These are phyloP conservation scores for Sugiyamaella xylanicola DNA, from an alignment of 1,139 yeast species.

Conservation along the genomic window DNA sequence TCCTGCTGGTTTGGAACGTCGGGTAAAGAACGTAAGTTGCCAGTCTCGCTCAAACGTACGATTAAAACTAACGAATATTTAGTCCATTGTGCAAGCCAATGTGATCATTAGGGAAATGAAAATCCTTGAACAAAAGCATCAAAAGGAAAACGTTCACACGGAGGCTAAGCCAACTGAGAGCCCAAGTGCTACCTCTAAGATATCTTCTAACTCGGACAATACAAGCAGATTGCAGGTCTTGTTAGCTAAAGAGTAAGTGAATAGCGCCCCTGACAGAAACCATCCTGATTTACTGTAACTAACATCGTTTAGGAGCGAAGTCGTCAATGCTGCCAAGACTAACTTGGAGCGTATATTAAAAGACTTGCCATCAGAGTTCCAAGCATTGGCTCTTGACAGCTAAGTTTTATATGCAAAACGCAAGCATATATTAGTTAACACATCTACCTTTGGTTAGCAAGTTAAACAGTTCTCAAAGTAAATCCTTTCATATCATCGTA, in stretches of 20 bases:
- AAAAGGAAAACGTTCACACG: background rate
- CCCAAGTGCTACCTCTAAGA: background rate
- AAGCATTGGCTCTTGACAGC: background rate
- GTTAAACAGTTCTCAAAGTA: no score
- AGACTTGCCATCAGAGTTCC: slow-evolving; percentile 13
- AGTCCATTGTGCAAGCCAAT: slow-evolving; percentile 16
- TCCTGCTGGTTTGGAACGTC: slow-evolving; percentile 30
- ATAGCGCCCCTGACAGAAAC: no score
- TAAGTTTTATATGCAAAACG: background rate
- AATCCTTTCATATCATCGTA: no score
- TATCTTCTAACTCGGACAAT: background rate
- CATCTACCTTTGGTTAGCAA: no score
- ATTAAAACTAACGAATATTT: background rate
- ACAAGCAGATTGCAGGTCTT: slow-evolving; percentile 11
- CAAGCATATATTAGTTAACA: no score
- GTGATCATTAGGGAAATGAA: slow-evolving; percentile 14
- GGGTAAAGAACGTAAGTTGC: slow-evolving; percentile 27
- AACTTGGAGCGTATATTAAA: slow-evolving; percentile 14
- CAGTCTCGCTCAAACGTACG: slow-evolving; percentile 9
- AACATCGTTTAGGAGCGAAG: slow-evolving; percentile 8
- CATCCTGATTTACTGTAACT: slow-evolving; percentile 1
- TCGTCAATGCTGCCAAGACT: slow-evolving; percentile 6
- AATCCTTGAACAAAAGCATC: slow-evolving; percentile 1
- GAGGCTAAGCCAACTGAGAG: background rate
- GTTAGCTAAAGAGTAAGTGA: slow-evolving; percentile 16